Base-by-base conservation (phyloP, 495 filamentous ascomycete species). In the Neurospora sp. region DNA sequence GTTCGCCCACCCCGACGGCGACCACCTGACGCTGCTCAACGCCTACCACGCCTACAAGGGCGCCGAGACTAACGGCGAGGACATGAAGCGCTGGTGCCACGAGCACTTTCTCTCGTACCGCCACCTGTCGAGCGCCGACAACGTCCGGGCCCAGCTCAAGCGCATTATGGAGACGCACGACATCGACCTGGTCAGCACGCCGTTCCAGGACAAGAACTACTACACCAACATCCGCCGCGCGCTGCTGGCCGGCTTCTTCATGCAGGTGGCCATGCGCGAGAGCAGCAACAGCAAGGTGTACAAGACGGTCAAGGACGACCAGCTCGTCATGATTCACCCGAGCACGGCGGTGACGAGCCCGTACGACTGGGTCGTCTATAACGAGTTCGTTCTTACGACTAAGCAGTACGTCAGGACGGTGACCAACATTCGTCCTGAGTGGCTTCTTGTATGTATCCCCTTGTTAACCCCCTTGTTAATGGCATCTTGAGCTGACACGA, bases 251-350 rank as follows among this genome's bases (percentile, higher is more conserved):
- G 96, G 96, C 27, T 99, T 98, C 85, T 99, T 99, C 86, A 99
- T 99, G 96, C 96, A 99, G 79, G 92, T 98, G n/a, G 96, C 96
- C 48, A 98, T 94, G 89, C 92, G 90, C 76, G 92, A 97, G 73
- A 83, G 84, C 42, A 80, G 78, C 39, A 90, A 90, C 76, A 89
- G 89, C 75, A 97, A 97, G 87, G 88, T 88, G 42, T 99, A 99
- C 83, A 88, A 90, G 71, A 99, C 96, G 9, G 90, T 99, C 76
- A 98, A 98, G 83, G 96, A 98, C 77, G 90, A 98, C 76, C 88
- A 89, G 85, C 91, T 88, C 71, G 96, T 99, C 62, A 88, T 98
- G 73, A 86, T 99, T 48, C 96, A 99, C 83, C 96, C 96, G 8
- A 93, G 92, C 74, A 97, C 94, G 4, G 93, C 94, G 11, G 84